Conservation (phyloP, 2,329 filamentous ascomycete genomes). For the Aureobasidium sp. region DNA sequence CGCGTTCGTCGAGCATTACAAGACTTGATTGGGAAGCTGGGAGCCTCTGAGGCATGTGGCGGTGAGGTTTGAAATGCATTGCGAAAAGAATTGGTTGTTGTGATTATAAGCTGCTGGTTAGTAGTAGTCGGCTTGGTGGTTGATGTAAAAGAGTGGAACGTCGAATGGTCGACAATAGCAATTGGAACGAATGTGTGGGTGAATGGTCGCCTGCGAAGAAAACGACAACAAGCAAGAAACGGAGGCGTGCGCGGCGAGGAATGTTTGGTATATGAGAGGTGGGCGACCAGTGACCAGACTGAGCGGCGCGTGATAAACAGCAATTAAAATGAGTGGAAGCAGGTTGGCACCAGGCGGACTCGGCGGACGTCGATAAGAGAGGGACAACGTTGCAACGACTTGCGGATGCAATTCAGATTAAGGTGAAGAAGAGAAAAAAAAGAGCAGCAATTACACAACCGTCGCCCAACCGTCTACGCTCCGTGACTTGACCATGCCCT, state of each 20-base stretch:
- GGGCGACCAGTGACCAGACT: slow-evolving; percentile 6
- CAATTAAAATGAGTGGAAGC: slow-evolving; percentile 12
- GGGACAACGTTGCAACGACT: slow-evolving; percentile 11
- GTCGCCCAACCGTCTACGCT: not conserved
- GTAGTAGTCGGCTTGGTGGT: not conserved
- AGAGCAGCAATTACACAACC: slow-evolving; percentile 10
- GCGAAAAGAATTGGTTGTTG: not conserved
- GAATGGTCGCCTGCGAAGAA: not conserved
- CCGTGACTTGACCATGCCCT: not conserved
- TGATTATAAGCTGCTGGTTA: not conserved
- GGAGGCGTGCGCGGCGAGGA: slow-evolving; percentile 9
- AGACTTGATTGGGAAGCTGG: not conserved
- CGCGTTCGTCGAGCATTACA: not conserved
- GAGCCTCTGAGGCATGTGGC: not conserved
- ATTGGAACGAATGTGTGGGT: not conserved
- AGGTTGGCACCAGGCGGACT: slow-evolving; percentile 2
- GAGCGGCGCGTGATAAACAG: slow-evolving; percentile 10
- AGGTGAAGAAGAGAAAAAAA: slow-evolving; percentile 7
- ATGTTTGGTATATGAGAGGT: slow-evolving; percentile 12
- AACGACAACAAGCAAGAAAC: slow-evolving; percentile 10
- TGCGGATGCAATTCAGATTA: not conserved
- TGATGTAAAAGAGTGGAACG: slow-evolving; percentile 10
- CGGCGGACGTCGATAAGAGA: slow-evolving; percentile 10
- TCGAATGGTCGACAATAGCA: not conserved
- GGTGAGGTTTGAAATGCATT: slow-evolving; percentile 6